These are phyloP conservation scores for Vicia villosa DNA, from an alignment of 306 rosid species.

Conservation along the genomic window DNA sequence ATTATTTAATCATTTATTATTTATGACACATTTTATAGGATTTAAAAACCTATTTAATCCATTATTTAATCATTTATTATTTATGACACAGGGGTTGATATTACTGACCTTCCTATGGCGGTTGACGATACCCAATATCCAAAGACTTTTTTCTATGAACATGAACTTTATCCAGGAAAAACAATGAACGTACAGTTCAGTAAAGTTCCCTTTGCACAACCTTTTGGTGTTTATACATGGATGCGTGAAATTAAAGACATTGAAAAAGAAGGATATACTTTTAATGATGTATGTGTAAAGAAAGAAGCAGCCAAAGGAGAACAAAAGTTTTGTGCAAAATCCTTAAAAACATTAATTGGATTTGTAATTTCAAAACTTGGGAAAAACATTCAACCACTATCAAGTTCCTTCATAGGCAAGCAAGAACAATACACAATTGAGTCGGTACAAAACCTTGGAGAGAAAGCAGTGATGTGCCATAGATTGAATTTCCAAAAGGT, in stretches of 20 bases:
- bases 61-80: too few relatives aligned
- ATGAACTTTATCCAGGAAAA: conserved; percentile 13
- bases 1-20: too few relatives aligned
- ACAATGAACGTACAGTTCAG: conserved; percentile 13
- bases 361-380: conserved; percentile 45
- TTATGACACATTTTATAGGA: too few relatives aligned
- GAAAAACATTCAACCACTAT: conserved; percentile 37
- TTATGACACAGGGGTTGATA: background rate
- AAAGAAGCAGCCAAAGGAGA: background rate
- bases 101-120: background rate
- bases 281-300: background rate
- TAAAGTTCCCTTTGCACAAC: conserved; percentile 25
- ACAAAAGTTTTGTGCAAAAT: conserved; percentile 19
- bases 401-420: conserved; percentile 50
- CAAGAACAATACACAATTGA: conserved; percentile 37
- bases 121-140: conserved; percentile 1
- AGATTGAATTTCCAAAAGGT: conserved; percentile 42
- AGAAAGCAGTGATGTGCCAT: conserved; percentile 38
- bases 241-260: background rate
- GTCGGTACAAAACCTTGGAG: conserved; percentile 40
- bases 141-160: conserved; percentile 3
- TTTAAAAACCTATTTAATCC: too few relatives aligned
- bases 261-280: conserved; percentile 21
- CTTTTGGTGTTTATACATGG: background rate
- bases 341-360: conserved; percentile 45